Percentiles rank a stretch among this genome's conserved stretches.
phyloP scores from a whole-genome alignment of 305 asterid species.

The Ajuga reptans region DNA sequence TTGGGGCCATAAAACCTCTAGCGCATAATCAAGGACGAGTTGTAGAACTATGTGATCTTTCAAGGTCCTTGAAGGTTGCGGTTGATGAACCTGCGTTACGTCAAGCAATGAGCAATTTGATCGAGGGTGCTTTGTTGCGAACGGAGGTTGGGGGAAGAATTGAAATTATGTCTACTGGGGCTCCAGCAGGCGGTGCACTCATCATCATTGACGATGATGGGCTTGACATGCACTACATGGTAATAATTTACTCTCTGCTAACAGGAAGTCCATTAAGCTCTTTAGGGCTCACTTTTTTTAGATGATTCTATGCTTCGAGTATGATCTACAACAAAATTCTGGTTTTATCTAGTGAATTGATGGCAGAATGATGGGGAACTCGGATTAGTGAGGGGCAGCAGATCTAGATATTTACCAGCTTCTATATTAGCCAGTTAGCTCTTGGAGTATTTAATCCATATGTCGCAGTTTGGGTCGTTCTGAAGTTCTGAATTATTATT shows the following conservation, averaged over 20 bases:
- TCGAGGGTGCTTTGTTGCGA: slow-evolving; percentile 83
- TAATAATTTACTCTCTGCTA: slow-evolving; percentile 24
- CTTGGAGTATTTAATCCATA: not conserved
- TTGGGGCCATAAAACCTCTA: slow-evolving; percentile 73
- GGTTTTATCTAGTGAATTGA: not conserved
- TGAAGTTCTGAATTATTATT: not conserved
- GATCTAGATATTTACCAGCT: not conserved
- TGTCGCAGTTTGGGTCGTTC: not conserved
- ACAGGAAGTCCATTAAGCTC: not conserved
- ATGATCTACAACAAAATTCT: not conserved
- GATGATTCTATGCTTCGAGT: not conserved
- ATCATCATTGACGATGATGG: slow-evolving; percentile 88
- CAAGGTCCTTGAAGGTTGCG: slow-evolving; percentile 57
- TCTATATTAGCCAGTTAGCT: not conserved
- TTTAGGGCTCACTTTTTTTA: not conserved
- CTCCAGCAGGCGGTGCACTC: slow-evolving; percentile 96
- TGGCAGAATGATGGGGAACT: not conserved
- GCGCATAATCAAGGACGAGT: slow-evolving; percentile 63
- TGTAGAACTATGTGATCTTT: slow-evolving; percentile 56
- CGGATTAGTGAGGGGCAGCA: not conserved
- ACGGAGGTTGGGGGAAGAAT: slow-evolving; percentile 69
- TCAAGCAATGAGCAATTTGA: slow-evolving; percentile 88
- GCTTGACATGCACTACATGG: slow-evolving; percentile 97
- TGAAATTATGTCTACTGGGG: slow-evolving; percentile 56
- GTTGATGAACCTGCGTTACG: slow-evolving; percentile 88